Percentiles rank a stretch among this genome's conserved stretches.
These are phyloP conservation scores for Cystoderma amianthinum DNA, from an alignment of 768 basidiomycete species.

Conservation along the genomic window DNA sequence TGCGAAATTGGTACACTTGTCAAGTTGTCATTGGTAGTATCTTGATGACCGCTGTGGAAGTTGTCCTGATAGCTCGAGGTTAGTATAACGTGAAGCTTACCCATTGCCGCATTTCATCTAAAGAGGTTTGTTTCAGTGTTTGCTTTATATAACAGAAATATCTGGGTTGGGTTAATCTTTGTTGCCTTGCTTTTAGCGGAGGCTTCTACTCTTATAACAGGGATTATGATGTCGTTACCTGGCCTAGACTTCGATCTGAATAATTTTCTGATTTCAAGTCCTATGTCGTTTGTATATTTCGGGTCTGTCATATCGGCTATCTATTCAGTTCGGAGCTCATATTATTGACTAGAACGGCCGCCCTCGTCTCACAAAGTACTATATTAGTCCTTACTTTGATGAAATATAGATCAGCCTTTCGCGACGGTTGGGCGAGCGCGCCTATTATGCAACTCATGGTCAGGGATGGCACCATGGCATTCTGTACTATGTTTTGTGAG, in stretches of 20 bases:
- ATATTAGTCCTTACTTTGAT: conserved; percentile 22
- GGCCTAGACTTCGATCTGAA: conserved; percentile 10
- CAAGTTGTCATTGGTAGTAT: conserved; percentile 16
- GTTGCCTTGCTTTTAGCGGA: conserved; percentile 13
- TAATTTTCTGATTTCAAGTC: conserved; percentile 12
- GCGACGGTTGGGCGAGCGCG: conserved; percentile 21
- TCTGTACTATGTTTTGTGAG: conserved; percentile 25
- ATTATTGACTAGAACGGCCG: conserved; percentile 12
- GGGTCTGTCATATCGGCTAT: conserved; percentile 10
- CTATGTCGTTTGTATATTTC: conserved; percentile 17
- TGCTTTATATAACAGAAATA: conserved; percentile 25
- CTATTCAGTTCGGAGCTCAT: background rate
- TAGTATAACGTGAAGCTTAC: background rate
- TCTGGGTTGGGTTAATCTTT: conserved; percentile 15
- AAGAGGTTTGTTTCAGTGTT: conserved; percentile 23
- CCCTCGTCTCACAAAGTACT: conserved; percentile 21
- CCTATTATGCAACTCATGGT: conserved; percentile 27
- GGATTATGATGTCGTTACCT: conserved; percentile 14
- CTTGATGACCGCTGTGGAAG: conserved; percentile 20
- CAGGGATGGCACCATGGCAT: conserved; percentile 28
- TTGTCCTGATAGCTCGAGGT: conserved; percentile 21
- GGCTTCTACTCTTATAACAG: conserved; percentile 10
- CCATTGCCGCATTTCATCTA: background rate
- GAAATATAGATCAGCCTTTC: conserved; percentile 20
- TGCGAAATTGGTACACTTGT: conserved; percentile 16